A percentile compares a stretch with the other conserved stretches of the same genome.
Evolutionary conservation across 176 grass and related monocot species (phyloP).

Genomic region (Carex scoparia): DNA sequence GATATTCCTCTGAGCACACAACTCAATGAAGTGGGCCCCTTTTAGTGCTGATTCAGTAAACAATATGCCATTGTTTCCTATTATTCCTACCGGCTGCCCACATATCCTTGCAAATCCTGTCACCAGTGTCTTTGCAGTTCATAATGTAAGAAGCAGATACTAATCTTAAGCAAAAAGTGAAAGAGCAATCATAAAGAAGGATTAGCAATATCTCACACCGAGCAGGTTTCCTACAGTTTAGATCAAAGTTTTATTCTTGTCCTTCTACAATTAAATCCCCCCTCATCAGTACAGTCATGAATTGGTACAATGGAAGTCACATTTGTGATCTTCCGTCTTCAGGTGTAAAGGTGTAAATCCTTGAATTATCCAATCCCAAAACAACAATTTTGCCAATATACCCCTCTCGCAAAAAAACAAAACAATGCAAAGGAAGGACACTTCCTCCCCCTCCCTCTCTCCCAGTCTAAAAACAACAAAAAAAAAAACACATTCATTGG

Average conservation of each 20-base stretch:
- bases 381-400: background rate
- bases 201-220: background rate
- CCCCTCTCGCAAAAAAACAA: background rate
- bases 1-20: slow-evolving; percentile 92
- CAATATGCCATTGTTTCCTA: slow-evolving; percentile 97
- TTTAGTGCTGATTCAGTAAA: slow-evolving; percentile 92
- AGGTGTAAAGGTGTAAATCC: background rate
- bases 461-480: background rate
- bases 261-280: background rate
- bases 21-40: slow-evolving; percentile 90
- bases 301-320: background rate
- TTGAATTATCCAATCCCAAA: background rate
- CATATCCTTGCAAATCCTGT: slow-evolving; percentile 95
- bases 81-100: slow-evolving; percentile 85
- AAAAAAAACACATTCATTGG: background rate
- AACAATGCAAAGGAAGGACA: background rate
- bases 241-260: background rate
- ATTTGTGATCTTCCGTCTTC: background rate
- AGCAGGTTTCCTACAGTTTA: background rate
- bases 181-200: background rate
- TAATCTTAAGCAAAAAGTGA: background rate
- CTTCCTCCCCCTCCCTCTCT: background rate
- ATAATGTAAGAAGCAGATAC: slow-evolving; percentile 21
- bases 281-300: background rate
- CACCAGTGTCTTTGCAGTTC: slow-evolving; percentile 65